These are phyloP conservation scores for Ambrosiella cleistominuta DNA, from an alignment of 2,329 filamentous ascomycete genomes.

Conservation along the genomic window DNA sequence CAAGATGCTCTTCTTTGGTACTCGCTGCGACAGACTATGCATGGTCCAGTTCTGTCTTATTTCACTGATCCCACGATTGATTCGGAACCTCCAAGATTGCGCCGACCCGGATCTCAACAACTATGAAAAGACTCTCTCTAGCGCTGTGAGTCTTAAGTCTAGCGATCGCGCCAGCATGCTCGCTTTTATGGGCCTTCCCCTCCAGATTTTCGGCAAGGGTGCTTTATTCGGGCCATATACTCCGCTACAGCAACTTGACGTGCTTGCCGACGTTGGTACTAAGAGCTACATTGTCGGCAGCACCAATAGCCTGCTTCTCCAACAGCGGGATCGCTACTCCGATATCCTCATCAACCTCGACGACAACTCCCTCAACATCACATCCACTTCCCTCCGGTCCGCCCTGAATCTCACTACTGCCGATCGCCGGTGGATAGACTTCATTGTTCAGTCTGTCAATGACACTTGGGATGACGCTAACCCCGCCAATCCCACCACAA, in stretches of 20 bases:
- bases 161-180: conserved; percentile 83
- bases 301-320: conserved; percentile 82
- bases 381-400: conserved; percentile 56
- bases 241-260: conserved; percentile 83
- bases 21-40: conserved; percentile 86
- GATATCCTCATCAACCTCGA: conserved; percentile 95
- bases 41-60: conserved; percentile 98
- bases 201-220: conserved; percentile 92
- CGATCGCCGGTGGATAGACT: conserved; percentile 92
- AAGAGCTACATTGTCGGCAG: conserved; percentile 97
- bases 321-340: conserved; percentile 89
- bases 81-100: conserved; percentile 83
- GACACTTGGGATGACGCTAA: conserved; percentile 94
- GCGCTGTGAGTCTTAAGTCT: conserved; percentile 71
- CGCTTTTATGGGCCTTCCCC: conserved; percentile 81
- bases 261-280: conserved; percentile 81
- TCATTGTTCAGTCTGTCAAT: conserved; percentile 78
- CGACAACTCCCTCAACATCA: conserved; percentile 69
- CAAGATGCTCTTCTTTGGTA: conserved; percentile 98
- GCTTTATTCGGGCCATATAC: conserved; percentile 95
- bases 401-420: conserved; percentile 67
- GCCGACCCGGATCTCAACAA: conserved; percentile 82
- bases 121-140: conserved; percentile 57
- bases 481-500: conserved; percentile 74
- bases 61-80: conserved; percentile 81